These are phyloP conservation scores for Ilex aquifolium DNA, from an alignment of 257 asterid species.

Conservation along the genomic window DNA sequence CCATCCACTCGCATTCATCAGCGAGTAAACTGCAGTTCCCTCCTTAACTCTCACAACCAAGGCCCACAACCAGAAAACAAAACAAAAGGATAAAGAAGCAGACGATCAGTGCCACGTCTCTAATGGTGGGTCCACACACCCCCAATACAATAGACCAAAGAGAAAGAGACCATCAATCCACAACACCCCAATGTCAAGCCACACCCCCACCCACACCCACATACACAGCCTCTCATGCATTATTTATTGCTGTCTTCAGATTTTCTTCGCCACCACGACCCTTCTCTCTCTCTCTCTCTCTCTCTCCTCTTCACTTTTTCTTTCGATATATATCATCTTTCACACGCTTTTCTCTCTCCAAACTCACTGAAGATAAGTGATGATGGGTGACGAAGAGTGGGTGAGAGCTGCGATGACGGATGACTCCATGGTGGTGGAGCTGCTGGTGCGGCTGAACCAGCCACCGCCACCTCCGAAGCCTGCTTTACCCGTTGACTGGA, in stretches of 20 bases:
- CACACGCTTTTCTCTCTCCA: constrained; percentile 11
- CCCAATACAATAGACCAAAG: too few species aligned
- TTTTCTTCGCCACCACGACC: constrained; percentile 43
- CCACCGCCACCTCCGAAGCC: constrained; percentile 10
- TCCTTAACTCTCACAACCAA: too few species aligned
- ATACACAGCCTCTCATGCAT: too few species aligned
- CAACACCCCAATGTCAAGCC: too few species aligned
- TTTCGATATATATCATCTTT: background rate
- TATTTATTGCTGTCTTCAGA: constrained; percentile 6
- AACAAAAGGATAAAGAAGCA: too few species aligned
- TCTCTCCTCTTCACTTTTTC: constrained; percentile 7
- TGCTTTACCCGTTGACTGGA: constrained; percentile 43
- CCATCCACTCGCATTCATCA: too few species aligned
- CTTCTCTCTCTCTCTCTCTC: constrained; percentile 9
- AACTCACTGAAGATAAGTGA: background rate
- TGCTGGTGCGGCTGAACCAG: constrained; percentile 41
- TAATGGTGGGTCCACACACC: too few species aligned
- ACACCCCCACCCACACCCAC: too few species aligned
- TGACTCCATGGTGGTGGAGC: constrained; percentile 51
- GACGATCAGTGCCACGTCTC: too few species aligned
- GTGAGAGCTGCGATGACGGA: constrained; percentile 49
- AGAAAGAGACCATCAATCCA: too few species aligned
- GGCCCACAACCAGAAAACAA: too few species aligned
- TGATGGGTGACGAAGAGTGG: constrained; percentile 66
- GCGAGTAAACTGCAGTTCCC: too few species aligned